phyloP scores from a whole-genome alignment of 495 filamentous ascomycete genomes.

The Cercophora newfieldiana region DNA sequence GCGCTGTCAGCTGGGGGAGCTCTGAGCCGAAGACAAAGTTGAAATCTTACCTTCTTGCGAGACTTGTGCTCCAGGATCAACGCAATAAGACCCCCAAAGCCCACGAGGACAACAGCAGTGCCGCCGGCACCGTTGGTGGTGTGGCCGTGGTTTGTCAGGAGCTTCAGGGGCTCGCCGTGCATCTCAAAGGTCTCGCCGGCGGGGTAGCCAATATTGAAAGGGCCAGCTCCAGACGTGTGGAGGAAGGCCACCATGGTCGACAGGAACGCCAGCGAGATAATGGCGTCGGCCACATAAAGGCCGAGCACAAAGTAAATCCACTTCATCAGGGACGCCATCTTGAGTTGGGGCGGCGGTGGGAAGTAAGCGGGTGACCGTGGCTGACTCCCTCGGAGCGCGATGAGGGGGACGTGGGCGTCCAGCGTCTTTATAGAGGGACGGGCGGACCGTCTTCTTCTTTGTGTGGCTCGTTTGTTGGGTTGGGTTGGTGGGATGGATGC shows the following conservation, averaged over 20 bases:
- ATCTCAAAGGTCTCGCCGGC: constrained; percentile 36
- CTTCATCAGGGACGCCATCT: constrained; percentile 15
- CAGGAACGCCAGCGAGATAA: constrained; percentile 48
- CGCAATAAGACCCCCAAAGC: constrained; percentile 46
- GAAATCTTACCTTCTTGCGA: constrained; percentile 23
- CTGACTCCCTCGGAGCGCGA: not conserved
- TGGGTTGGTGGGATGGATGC: too few relatives aligned
- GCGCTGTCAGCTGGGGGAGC: constrained; percentile 9
- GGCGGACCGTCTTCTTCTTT: not conserved
- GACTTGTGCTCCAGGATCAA: constrained; percentile 38
- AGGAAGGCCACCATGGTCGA: constrained; percentile 52
- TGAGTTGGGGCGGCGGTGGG: not conserved
- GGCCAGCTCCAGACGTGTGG: constrained; percentile 39
- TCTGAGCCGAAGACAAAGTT: not conserved
- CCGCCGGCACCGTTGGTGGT: constrained; percentile 52
- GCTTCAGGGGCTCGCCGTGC: constrained; percentile 39
- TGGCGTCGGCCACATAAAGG: constrained; percentile 43
- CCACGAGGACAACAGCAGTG: constrained; percentile 49
- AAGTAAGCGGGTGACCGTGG: not conserved
- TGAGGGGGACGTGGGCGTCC: not conserved
- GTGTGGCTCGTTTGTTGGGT: too few relatives aligned
- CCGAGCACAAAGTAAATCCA: constrained; percentile 34
- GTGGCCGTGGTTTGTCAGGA: constrained; percentile 51
- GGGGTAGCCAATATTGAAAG: constrained; percentile 34
- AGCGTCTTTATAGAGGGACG: not conserved